Evolutionary conservation across 192 early-diverging fungal genomes (phyloP).

Genomic region (Coemansia sp.): DNA sequence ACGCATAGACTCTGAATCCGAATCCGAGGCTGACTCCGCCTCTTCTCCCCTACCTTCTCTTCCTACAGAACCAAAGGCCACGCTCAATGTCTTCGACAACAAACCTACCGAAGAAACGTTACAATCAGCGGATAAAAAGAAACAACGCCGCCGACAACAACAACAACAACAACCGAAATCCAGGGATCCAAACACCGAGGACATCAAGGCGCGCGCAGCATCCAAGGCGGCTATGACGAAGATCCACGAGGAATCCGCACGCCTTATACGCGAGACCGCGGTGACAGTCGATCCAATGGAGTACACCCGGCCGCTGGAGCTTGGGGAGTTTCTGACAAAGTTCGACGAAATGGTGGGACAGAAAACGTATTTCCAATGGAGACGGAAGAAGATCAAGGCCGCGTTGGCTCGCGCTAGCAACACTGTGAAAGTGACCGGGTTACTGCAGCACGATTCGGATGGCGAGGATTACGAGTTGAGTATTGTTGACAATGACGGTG

Average conservation of each 20-base stretch:
- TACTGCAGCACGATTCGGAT: constrained; percentile 21
- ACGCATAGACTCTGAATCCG: constrained; percentile 25
- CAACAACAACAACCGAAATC: neutral
- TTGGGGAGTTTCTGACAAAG: constrained; percentile 27
- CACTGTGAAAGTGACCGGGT: neutral
- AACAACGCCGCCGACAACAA: neutral
- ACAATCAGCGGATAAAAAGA: neutral
- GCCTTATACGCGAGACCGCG: constrained; percentile 45
- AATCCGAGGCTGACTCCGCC: constrained; percentile 9
- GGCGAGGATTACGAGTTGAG: constrained; percentile 35
- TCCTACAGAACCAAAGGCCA: neutral
- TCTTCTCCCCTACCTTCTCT: too few relatives aligned
- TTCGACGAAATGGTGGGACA: constrained; percentile 19
- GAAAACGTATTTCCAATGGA: neutral
- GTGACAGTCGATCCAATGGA: constrained; percentile 40
- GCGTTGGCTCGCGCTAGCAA: neutral
- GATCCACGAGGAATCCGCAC: constrained; percentile 49
- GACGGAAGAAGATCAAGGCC: neutral
- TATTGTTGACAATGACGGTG: constrained; percentile 18
- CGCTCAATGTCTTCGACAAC: neutral
- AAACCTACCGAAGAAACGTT: neutral
- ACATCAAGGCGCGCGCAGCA: constrained; percentile 14
- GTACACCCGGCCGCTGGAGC: constrained; percentile 23
- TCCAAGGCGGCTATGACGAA: constrained; percentile 35
- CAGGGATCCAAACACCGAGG: neutral